A percentile compares a stretch with the other conserved stretches of the same genome.
These are phyloP conservation scores for Penicillium lagena DNA, from an alignment of 495 filamentous ascomycete genomes.

Conservation along the genomic window DNA sequence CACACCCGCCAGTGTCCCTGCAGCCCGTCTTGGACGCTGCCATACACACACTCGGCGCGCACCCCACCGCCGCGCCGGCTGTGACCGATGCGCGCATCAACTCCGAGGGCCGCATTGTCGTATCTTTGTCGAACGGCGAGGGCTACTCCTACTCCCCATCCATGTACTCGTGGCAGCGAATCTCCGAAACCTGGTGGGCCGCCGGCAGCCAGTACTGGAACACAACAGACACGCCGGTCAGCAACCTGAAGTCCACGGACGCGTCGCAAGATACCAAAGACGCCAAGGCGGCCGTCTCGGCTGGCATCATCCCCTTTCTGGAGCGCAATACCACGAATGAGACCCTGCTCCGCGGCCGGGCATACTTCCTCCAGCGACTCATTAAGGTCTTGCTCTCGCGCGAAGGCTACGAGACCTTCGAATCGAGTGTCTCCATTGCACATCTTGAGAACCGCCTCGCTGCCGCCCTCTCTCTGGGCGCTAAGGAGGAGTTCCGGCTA, in stretches of 20 bases:
- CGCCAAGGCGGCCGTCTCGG: constrained; percentile 60
- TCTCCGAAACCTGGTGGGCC: constrained; percentile 96
- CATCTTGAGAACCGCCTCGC: constrained; percentile 95
- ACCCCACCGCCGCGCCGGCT: constrained; percentile 66
- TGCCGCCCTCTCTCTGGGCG: constrained; percentile 75
- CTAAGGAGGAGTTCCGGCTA: constrained; percentile 82
- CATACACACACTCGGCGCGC: constrained; percentile 56
- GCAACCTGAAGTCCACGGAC: constrained; percentile 67
- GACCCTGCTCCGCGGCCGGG: constrained; percentile 82
- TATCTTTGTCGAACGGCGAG: constrained; percentile 87
- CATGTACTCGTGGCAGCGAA: constrained; percentile 89
- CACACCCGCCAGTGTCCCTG: constrained; percentile 84
- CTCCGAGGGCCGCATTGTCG: constrained; percentile 71
- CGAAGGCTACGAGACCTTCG: constrained; percentile 89
- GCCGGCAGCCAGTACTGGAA: constrained; percentile 98
- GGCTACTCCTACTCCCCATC: constrained; percentile 78
- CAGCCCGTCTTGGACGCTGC: constrained; percentile 88
- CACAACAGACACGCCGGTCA: constrained; percentile 77
- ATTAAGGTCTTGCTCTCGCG: constrained; percentile 77
- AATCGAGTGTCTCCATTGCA: constrained; percentile 83
- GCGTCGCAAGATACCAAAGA: constrained; percentile 41
- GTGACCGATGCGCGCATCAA: constrained; percentile 89
- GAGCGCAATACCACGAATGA: constrained; percentile 94
- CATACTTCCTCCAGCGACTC: constrained; percentile 80
- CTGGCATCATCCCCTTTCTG: constrained; percentile 85